Percentiles rank a stretch among this genome's conserved stretches.
These are phyloP conservation scores for Dryas alaskensis DNA, from an alignment of 306 rosid species.

Conservation along the genomic window DNA sequence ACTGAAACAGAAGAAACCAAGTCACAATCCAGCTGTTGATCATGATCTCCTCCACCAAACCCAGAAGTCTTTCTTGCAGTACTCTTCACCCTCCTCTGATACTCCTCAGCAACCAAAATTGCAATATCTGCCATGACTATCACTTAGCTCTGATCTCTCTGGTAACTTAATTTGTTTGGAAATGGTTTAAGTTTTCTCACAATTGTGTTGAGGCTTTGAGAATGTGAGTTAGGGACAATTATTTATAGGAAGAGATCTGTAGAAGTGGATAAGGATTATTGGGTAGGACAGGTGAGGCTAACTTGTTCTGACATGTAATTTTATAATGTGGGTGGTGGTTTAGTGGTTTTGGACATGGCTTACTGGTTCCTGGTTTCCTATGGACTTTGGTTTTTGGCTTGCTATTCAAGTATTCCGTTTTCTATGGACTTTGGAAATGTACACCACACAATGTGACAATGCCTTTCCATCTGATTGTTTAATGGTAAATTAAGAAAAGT, in stretches of 20 bases:
- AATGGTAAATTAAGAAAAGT: too few species aligned
- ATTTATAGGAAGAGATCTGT: not conserved
- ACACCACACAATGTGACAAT: too few species aligned
- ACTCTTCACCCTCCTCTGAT: conserved; percentile 60
- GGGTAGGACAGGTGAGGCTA: not conserved
- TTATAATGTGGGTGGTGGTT: not conserved
- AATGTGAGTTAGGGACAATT: not conserved
- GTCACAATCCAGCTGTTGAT: conserved; percentile 5
- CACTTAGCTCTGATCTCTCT: not conserved
- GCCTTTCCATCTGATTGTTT: too few species aligned
- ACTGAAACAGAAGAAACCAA: conserved; percentile 39
- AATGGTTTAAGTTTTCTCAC: not conserved
- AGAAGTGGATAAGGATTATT: not conserved
- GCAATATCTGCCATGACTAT: conserved; percentile 75
- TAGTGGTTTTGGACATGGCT: conserved; percentile 11
- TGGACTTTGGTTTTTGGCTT: not conserved
- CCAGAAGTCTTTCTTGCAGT: conserved; percentile 15
- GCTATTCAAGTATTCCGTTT: too few species aligned
- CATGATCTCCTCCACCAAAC: not conserved
- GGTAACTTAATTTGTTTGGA: not conserved
- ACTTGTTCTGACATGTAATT: not conserved
- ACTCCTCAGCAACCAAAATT: conserved; percentile 79
- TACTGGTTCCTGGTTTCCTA: conserved; percentile 8
- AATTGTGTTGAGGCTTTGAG: not conserved
- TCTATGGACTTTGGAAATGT: too few species aligned